These are phyloP conservation scores for Linderina pennispora DNA, from an alignment of 192 early-diverging fungal genomes.

Conservation along the genomic window DNA sequence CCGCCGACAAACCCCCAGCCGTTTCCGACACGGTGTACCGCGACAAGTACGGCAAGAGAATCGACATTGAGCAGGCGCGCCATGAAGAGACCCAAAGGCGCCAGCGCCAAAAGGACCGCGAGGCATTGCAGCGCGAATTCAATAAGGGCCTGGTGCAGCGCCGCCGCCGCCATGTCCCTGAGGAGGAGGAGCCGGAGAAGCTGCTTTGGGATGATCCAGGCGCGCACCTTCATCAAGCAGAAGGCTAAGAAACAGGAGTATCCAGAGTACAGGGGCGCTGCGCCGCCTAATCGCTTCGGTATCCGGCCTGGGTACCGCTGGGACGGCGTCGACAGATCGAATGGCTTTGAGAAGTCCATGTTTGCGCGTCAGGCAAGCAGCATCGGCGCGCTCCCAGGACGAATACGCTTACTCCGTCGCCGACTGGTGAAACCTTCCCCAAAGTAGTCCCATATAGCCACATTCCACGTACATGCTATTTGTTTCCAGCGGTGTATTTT, in stretches of 20 bases:
- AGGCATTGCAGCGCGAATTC: constrained; percentile 49
- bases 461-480: constrained; percentile 1
- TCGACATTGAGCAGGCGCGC: constrained; percentile 47
- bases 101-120: constrained; percentile 31
- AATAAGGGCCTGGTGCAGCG: constrained; percentile 60
- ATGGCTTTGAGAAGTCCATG: constrained; percentile 60
- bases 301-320: constrained; percentile 72
- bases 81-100: constrained; percentile 31
- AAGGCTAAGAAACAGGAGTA: constrained; percentile 27
- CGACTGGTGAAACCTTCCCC: constrained; percentile 13
- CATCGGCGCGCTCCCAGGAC: constrained; percentile 10
- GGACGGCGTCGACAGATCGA: constrained; percentile 77
- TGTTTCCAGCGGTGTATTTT: background rate
- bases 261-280: constrained; percentile 49
- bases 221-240: constrained; percentile 49
- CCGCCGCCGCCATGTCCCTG: constrained; percentile 35
- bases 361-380: constrained; percentile 28
- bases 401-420: constrained; percentile 33
- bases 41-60: constrained; percentile 50
- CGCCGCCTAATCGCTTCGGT: constrained; percentile 60
- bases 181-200: constrained; percentile 45
- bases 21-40: constrained; percentile 58
- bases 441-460: too few species aligned
- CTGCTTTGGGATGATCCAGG: constrained; percentile 69
- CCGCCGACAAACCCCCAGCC: too few species aligned